Evolutionary conservation across 2,329 filamentous ascomycete genomes (phyloP).

Genomic region (Phialemonium atrogriseum): DNA sequence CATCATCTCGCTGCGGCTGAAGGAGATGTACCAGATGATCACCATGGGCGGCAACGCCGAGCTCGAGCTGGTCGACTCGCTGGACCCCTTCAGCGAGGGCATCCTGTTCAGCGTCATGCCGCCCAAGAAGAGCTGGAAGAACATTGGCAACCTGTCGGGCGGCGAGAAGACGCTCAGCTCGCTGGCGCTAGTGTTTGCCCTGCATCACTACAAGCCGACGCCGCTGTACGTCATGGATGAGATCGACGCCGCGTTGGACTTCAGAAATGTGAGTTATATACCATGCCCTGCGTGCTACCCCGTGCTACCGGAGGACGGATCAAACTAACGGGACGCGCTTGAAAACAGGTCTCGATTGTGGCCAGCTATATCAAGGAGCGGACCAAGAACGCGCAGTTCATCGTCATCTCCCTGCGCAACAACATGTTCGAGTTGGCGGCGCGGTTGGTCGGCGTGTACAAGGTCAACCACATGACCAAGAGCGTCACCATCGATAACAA

Average conservation of each 20-base stretch:
- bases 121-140: slow-evolving; percentile 99
- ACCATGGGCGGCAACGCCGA: slow-evolving; percentile 99
- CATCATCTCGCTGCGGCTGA: slow-evolving; percentile 84
- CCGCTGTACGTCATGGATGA: slow-evolving; percentile 99
- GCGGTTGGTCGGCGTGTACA: slow-evolving; percentile 93
- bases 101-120: slow-evolving; percentile 98
- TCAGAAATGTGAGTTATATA: slow-evolving; percentile 89
- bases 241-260: slow-evolving; percentile 96
- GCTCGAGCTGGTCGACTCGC: slow-evolving; percentile 88
- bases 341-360: slow-evolving; percentile 77
- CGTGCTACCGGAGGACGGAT: too few species aligned
- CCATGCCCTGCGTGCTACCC: too few species aligned
- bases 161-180: slow-evolving; percentile 95
- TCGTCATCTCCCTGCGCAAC: slow-evolving; percentile 94
- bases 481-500: slow-evolving; percentile 82
- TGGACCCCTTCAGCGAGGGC: slow-evolving; percentile 95
- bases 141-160: slow-evolving; percentile 90
- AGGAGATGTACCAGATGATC: slow-evolving; percentile 99
- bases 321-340: too few species aligned
- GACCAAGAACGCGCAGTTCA: slow-evolving; percentile 98
- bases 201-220: slow-evolving; percentile 97
- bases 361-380: slow-evolving; percentile 98
- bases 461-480: slow-evolving; percentile 98
- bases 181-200: slow-evolving; percentile 90
- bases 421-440: slow-evolving; percentile 99